Evolutionary conservation across 2,329 filamentous ascomycete genomes (phyloP).

Genomic region (Claviceps sp.): DNA sequence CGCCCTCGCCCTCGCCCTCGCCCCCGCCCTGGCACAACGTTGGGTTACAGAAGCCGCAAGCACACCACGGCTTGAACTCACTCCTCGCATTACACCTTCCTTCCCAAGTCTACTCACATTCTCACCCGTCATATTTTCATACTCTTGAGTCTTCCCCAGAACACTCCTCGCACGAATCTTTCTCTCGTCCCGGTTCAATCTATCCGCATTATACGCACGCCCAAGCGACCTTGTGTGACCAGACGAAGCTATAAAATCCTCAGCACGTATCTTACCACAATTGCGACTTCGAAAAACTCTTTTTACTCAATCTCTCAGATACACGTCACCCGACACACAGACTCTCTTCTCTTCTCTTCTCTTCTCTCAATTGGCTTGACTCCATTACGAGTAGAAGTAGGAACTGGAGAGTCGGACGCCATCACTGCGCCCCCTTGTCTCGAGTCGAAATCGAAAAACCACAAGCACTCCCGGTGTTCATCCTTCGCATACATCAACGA

Average conservation of each 20-base stretch:
- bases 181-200: not conserved
- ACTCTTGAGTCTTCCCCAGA: conserved; percentile 5
- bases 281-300: not conserved
- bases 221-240: not conserved
- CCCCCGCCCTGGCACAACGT: not conserved
- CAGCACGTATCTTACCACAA: not conserved
- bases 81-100: conserved; percentile 7
- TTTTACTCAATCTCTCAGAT: not conserved
- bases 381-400: too few relatives aligned
- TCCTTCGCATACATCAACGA: too few relatives aligned
- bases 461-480: too few relatives aligned
- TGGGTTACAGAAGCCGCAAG: not conserved
- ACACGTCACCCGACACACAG: not conserved
- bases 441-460: too few relatives aligned
- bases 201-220: not conserved
- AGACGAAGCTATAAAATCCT: not conserved
- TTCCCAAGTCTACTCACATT: conserved; percentile 1
- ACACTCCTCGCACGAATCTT: not conserved
- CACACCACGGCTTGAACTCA: conserved; percentile 1
- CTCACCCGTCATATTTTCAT: conserved; percentile 7
- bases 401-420: too few relatives aligned
- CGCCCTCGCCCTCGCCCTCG: not conserved
- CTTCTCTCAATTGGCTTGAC: too few relatives aligned
- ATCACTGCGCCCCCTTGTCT: too few relatives aligned
- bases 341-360: too few relatives aligned